phyloP scores from a whole-genome alignment of 257 asterid genomes.

The Scutellaria barbata region DNA sequence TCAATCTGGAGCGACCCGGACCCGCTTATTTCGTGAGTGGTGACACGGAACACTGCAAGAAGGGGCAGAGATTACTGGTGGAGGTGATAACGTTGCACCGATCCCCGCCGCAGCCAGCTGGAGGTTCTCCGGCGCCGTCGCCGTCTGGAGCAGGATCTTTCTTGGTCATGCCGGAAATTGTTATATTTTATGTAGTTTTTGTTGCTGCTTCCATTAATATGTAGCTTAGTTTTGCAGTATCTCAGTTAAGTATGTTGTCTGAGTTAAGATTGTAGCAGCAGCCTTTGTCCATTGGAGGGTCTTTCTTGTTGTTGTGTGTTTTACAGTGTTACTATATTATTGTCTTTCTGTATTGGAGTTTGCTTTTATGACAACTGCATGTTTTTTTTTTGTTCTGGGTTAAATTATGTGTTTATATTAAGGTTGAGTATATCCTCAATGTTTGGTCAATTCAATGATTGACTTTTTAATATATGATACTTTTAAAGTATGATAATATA shows the following conservation, averaged over 20 bases:
- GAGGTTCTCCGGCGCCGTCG: constrained; percentile 31
- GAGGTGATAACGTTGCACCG: constrained; percentile 53
- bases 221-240: constrained; percentile 16
- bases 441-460: too few species aligned
- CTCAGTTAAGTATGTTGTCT: background rate
- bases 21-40: constrained; percentile 58
- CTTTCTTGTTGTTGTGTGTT: background rate
- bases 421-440: too few species aligned
- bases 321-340: background rate
- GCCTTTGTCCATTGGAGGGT: background rate
- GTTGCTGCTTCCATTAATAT: constrained; percentile 17
- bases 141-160: constrained; percentile 33
- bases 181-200: constrained; percentile 14
- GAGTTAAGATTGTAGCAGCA: background rate
- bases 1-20: constrained; percentile 55
- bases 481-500: too few species aligned
- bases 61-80: constrained; percentile 56
- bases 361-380: background rate
- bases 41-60: constrained; percentile 59
- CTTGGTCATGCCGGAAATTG: constrained; percentile 5
- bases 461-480: too few species aligned
- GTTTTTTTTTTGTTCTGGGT: too few species aligned
- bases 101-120: constrained; percentile 33
- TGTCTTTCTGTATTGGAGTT: background rate
- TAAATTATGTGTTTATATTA: too few species aligned